Base-by-base conservation (phyloP, 306 rosid genomes). In the Trifolium subterraneum region DNA sequence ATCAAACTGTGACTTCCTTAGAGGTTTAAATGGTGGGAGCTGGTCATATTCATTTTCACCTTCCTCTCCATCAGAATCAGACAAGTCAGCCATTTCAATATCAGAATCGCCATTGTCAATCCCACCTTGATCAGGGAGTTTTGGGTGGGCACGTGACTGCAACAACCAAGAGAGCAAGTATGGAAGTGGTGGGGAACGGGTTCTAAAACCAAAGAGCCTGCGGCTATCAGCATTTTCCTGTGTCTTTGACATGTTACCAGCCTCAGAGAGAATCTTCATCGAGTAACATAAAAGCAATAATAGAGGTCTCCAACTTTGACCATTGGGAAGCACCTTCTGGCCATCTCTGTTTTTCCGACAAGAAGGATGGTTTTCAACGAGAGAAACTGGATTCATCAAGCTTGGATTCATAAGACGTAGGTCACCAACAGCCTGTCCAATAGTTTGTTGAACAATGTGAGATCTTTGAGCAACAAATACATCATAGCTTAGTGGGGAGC, bases 361-460 rank as follows among this genome's bases (percentile, higher is more conserved):
- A 19, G 96, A 90, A 38, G 96, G 96, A 66, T 95, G 99, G 83
- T 95, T 95, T 84, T 95, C 99, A 60, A 88, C 98, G 22, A 95
- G 96, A 25, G 98, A 83, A 62, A 92, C 89, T 4, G 97, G 97
- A 80, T 87, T 94, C 98, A 92, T 88, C 64, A 82, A 72, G 75
- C 87, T 85, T 11, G 99, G 96, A 86, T 82, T 95, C 88, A 90
- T 86, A 36, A 90, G 82, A 20, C 99, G 89, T 27, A 95, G 79
- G 82, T 92, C 99, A 10, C 98, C 99, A 76, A 87, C 90, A 73
- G 99, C 96, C 79, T 95, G 99, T 75, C 98, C 99, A 75, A 95
- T 90, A 15, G 88, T 75, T 81, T 92, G 99, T 84, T 92, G 98
- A 81, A 95, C 87, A 69, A 90, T 88, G 63, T 92, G 99, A 65